Percentiles rank a stretch among this genome's conserved stretches.
Conservation (phyloP, 2,329 filamentous ascomycete genomes). For the Seiridium cupressi region DNA sequence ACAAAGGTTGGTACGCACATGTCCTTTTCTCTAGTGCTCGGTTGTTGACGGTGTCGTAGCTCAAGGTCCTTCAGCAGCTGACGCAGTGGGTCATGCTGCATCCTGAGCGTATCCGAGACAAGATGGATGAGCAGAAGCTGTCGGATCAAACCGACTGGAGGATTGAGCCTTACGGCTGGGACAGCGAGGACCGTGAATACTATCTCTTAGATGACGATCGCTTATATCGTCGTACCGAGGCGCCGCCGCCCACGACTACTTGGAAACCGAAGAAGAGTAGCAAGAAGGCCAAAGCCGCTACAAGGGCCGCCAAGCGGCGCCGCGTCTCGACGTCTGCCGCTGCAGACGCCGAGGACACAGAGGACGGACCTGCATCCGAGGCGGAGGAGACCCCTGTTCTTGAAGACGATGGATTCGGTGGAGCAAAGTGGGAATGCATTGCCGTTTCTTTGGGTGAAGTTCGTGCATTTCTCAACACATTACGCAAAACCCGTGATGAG, state of each 20-base stretch:
- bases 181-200: constrained; percentile 81
- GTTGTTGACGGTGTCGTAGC: constrained; percentile 37
- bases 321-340: constrained; percentile 48
- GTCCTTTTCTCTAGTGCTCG: background rate
- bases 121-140: constrained; percentile 80
- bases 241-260: constrained; percentile 56
- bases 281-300: constrained; percentile 61
- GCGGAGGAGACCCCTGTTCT: constrained; percentile 24
- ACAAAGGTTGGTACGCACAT: constrained; percentile 59
- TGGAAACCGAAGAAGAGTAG: constrained; percentile 63
- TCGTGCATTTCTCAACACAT: constrained; percentile 64
- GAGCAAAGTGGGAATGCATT: constrained; percentile 86
- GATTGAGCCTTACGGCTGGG: constrained; percentile 85
- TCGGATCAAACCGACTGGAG: constrained; percentile 77
- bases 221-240: constrained; percentile 83
- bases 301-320: constrained; percentile 70
- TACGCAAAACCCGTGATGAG: constrained; percentile 74
- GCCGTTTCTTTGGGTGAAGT: constrained; percentile 81
- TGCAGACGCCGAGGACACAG: constrained; percentile 36
- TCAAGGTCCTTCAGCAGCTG: constrained; percentile 80
- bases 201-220: constrained; percentile 93
- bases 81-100: constrained; percentile 88
- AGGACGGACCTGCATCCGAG: constrained; percentile 30
- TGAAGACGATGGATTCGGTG: constrained; percentile 66
- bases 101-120: constrained; percentile 81